A percentile compares a stretch with the other conserved stretches of the same genome.
phyloP scores from a whole-genome alignment of 2,329 filamentous ascomycete genomes.

The Penicillium sp. region DNA sequence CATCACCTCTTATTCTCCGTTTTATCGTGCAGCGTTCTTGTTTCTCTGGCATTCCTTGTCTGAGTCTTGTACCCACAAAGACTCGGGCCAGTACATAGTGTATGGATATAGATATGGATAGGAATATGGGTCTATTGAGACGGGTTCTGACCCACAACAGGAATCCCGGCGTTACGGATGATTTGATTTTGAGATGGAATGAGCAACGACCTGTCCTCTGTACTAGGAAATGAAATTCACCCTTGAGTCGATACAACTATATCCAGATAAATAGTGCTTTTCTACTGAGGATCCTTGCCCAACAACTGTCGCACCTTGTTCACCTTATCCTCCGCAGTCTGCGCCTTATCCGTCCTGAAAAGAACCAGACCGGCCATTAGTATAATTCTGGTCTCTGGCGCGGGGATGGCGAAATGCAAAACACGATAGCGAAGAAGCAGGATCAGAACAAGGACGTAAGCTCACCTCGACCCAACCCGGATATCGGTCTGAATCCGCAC shows the following conservation, averaged over 20 bases:
- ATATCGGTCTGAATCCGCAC: slow-evolving; percentile 86
- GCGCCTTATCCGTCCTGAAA: slow-evolving; percentile 75
- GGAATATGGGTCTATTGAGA: neutral
- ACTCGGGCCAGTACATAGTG: slow-evolving; percentile 7
- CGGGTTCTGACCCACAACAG: neutral
- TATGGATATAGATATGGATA: neutral
- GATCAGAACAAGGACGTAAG: slow-evolving; percentile 9
- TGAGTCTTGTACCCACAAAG: neutral
- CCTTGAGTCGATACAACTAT: neutral
- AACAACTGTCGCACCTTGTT: slow-evolving; percentile 56
- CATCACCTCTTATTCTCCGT: neutral
- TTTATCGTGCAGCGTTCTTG: slow-evolving; percentile 11
- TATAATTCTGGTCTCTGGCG: neutral
- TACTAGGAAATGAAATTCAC: neutral
- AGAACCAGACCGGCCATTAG: slow-evolving; percentile 16
- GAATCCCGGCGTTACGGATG: neutral
- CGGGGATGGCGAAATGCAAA: neutral
- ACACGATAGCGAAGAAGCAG: neutral
- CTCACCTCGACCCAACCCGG: slow-evolving; percentile 73
- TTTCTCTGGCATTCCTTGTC: slow-evolving; percentile 3
- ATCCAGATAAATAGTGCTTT: neutral
- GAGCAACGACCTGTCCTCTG: neutral
- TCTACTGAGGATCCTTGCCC: slow-evolving; percentile 24
- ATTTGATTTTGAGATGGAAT: neutral
- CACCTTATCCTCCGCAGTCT: slow-evolving; percentile 79